These are phyloP conservation scores for Daldinia decipiens DNA, from an alignment of 495 filamentous ascomycete species.

Conservation along the genomic window DNA sequence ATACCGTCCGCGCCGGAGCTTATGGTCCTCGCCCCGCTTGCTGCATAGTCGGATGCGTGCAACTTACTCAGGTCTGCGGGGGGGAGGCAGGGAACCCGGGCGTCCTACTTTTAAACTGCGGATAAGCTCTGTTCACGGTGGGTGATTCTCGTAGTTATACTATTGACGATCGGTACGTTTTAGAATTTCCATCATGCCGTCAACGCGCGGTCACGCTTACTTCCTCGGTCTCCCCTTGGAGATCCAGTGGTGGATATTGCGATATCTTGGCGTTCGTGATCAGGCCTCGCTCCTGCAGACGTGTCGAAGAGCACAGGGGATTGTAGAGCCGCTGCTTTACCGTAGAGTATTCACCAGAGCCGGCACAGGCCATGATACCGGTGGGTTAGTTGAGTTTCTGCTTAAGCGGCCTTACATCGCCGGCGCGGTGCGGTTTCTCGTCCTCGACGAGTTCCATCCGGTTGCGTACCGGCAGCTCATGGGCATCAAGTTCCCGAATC, in stretches of 20 bases:
- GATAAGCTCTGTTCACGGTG: slow-evolving; percentile 1
- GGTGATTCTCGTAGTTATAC: background rate
- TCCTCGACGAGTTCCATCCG: slow-evolving; percentile 39
- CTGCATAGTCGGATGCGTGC: slow-evolving; percentile 18
- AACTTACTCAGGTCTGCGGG: slow-evolving; percentile 33
- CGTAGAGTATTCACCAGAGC: slow-evolving; percentile 19
- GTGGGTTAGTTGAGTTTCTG: slow-evolving; percentile 23
- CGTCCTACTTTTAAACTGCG: slow-evolving; percentile 22
- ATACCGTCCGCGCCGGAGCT: slow-evolving; percentile 23
- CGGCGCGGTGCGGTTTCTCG: slow-evolving; percentile 18
- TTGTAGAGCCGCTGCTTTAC: slow-evolving; percentile 35
- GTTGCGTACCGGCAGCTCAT: slow-evolving; percentile 37
- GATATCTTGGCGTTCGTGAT: slow-evolving; percentile 25
- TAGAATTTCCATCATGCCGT: slow-evolving; percentile 11
- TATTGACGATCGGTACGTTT: background rate
- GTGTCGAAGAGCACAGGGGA: slow-evolving; percentile 16
- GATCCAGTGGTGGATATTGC: slow-evolving; percentile 38
- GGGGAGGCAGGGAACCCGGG: slow-evolving; percentile 7
- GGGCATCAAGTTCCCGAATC: slow-evolving; percentile 33
- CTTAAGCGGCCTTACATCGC: slow-evolving; percentile 28
- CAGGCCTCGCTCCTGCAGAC: slow-evolving; percentile 32
- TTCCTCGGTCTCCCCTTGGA: slow-evolving; percentile 33
- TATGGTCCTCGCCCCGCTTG: slow-evolving; percentile 31
- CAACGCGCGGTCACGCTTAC: background rate
- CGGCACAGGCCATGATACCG: slow-evolving; percentile 22